Conservation (phyloP, 208 protist genomes). For the Wallacemonas collosoma region DNA sequence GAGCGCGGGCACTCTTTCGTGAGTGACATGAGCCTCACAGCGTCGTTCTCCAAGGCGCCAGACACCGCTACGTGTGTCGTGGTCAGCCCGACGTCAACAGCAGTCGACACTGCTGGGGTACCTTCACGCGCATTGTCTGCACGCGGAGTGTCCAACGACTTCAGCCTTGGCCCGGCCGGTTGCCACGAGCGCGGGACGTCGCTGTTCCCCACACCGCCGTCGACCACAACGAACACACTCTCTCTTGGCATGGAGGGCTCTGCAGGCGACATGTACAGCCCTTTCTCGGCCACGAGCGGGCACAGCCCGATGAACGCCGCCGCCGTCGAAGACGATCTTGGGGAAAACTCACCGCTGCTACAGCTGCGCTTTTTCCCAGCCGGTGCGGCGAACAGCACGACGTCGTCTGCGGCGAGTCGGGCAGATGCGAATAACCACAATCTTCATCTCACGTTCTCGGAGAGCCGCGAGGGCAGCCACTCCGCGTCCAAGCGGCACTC, state of each 20-base stretch:
- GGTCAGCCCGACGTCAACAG: constrained; percentile 9
- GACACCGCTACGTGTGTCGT: not conserved
- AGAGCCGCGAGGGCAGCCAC: too few relatives aligned
- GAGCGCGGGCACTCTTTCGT: not conserved
- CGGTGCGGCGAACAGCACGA: too few relatives aligned
- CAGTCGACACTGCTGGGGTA: not conserved
- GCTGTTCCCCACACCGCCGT: constrained; percentile 11
- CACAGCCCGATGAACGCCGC: not conserved
- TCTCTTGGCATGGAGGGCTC: constrained; percentile 8
- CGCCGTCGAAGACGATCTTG: not conserved
- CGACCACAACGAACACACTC: constrained; percentile 15
- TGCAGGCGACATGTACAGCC: constrained; percentile 9
- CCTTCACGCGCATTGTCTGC: not conserved
- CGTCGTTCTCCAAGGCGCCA: not conserved
- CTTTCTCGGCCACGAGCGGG: constrained; percentile 10
- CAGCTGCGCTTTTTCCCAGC: constrained; percentile 4
- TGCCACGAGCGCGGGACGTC: constrained; percentile 1
- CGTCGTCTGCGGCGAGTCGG: too few relatives aligned
- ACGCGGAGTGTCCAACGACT: not conserved
- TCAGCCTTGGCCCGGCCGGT: not conserved
- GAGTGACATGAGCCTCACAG: not conserved
- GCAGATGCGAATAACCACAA: too few relatives aligned
- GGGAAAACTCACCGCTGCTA: not conserved
- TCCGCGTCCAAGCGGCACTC: too few relatives aligned
- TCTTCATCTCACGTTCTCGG: too few relatives aligned